Percentiles rank a stretch among this genome's conserved stretches.
phyloP scores from a whole-genome alignment of 2,329 filamentous ascomycete genomes.

The Fusarium anguioides region DNA sequence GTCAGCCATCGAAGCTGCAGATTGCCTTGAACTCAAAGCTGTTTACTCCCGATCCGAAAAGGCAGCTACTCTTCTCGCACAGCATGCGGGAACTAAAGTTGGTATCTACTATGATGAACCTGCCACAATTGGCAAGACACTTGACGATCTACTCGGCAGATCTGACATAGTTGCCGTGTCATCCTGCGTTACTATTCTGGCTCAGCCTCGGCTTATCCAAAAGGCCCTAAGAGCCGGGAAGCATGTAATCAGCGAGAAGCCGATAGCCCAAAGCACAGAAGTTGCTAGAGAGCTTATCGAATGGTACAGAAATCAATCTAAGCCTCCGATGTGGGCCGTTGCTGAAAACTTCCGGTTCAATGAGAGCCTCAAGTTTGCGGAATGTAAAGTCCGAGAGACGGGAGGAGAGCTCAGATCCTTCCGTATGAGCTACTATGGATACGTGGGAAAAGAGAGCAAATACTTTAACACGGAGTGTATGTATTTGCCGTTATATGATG shows the following conservation, averaged over 20 bases:
- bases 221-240: background rate
- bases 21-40: background rate
- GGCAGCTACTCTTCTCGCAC: background rate
- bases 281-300: background rate
- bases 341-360: constrained; percentile 28
- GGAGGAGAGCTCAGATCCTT: background rate
- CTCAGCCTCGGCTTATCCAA: background rate
- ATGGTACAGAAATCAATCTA: constrained; percentile 12
- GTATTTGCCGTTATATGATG: background rate
- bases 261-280: background rate
- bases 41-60: background rate
- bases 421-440: background rate
- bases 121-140: background rate
- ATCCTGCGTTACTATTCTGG: background rate
- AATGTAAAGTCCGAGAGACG: background rate
- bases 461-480: background rate
- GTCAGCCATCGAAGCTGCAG: background rate
- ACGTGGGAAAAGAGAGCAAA: background rate
- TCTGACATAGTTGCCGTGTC: constrained; percentile 5
- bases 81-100: background rate
- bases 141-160: background rate
- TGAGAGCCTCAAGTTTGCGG: constrained; percentile 15
- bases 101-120: background rate
- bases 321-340: constrained; percentile 12
- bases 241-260: constrained; percentile 4